Evolutionary conservation across 1,284 basidiomycete genomes (phyloP), one percentile per base, ranked within the genome.

Genomic region (Leccinum ponderosum): DNA sequence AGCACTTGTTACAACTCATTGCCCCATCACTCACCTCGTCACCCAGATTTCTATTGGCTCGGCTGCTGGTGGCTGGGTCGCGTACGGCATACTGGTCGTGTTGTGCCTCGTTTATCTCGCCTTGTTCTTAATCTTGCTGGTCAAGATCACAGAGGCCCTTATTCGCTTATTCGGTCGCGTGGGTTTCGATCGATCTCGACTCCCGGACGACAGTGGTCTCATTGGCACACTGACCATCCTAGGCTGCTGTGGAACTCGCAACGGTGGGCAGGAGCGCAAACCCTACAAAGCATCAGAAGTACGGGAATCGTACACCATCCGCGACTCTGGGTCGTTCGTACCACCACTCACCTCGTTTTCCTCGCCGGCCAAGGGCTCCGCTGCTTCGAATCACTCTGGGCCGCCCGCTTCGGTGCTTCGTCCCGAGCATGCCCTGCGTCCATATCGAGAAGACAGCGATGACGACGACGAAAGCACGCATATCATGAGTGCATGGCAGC

Each of bases 51-150:
- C 87, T 48, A 88, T 97, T 65, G 90, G 90, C 31, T 72, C 81
- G 59, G 85, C 89, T 22, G 87, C 94, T 14, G 85, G 84, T 14
- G 91, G 92, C 61, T 99, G 96, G 97, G 87, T 99, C 20, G 87
- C 95, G 6, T 97, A 97, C 74, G 91, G 94, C 66, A 89, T 98
- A 62, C 82, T 98, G 59, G 81, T 97, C 67, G 89, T 97, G 56
- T 85, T 97, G 57, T 94, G 84, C 5, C 81, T 98, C 64, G 87
- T 95, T 55, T 94, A 96, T 72, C 79, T 95, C 5, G 87, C 89
- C 35, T 88, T 95, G 67, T 71, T 86, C 55, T 75, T 94, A 61
- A 92, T 98, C 82, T 83, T 98, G 53, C 53, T 91, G 37, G 85
- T 90, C 75, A 99, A 99, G 78, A 69, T 96, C 57, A 67, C 92